Conservation (phyloP, 164 flowering plant genomes). For the Litsea cubeba region DNA sequence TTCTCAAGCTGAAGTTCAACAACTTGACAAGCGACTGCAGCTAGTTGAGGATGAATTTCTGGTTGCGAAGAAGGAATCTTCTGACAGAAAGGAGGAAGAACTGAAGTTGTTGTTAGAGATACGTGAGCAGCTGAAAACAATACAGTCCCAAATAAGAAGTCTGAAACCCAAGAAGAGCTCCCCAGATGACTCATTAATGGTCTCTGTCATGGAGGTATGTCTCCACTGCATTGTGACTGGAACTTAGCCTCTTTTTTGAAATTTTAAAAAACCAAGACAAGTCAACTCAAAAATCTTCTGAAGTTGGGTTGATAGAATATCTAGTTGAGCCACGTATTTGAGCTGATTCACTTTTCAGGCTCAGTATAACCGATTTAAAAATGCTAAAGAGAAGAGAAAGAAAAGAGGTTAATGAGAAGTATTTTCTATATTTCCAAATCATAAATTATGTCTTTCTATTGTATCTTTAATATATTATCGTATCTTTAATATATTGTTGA, state of each 20-base stretch:
- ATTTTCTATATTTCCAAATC: neutral
- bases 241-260: neutral
- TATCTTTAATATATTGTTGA: neutral
- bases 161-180: slow-evolving; percentile 26
- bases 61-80: slow-evolving; percentile 23
- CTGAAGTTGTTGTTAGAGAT: slow-evolving; percentile 56
- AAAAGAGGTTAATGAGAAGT: neutral
- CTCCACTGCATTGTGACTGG: neutral
- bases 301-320: too few species aligned
- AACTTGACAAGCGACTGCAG: slow-evolving; percentile 39
- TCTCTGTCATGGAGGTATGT: slow-evolving; percentile 51
- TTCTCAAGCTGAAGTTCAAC: slow-evolving; percentile 27
- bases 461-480: neutral
- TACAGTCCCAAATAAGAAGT: slow-evolving; percentile 44
- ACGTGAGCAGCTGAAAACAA: slow-evolving; percentile 35
- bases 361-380: neutral
- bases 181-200: slow-evolving; percentile 30
- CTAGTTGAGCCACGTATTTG: neutral
- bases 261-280: too few species aligned
- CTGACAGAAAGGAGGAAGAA: slow-evolving; percentile 34
- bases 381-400: neutral
- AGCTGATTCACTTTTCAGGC: neutral
- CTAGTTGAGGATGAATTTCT: slow-evolving; percentile 40
- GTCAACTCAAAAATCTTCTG: too few species aligned
- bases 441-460: neutral